phyloP scores from a whole-genome alignment of 140 eudicot genomes.

The Anethum foeniculum region DNA sequence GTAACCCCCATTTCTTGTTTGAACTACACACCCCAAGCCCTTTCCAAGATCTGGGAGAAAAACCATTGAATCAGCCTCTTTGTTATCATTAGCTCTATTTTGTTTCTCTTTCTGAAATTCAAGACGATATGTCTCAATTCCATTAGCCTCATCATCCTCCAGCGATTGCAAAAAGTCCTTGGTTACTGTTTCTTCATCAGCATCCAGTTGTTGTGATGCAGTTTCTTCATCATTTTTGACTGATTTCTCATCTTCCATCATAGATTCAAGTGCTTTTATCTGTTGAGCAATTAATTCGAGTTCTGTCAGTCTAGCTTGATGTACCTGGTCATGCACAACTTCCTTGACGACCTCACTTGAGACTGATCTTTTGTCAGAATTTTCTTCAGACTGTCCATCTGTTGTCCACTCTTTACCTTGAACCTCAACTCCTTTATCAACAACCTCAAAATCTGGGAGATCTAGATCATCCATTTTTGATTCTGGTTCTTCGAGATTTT shows the following conservation, averaged over 20 bases:
- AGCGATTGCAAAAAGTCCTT: slow-evolving; percentile 78
- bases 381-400: slow-evolving; percentile 44
- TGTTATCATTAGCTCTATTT: slow-evolving; percentile 21
- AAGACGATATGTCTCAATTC: slow-evolving; percentile 13
- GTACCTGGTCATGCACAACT: slow-evolving; percentile 69
- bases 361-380: slow-evolving; percentile 48
- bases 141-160: slow-evolving; percentile 42
- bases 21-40: slow-evolving; percentile 82
- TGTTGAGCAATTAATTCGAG: slow-evolving; percentile 83
- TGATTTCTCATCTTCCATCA: slow-evolving; percentile 57
- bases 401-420: slow-evolving; percentile 34
- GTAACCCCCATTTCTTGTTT: slow-evolving; percentile 82
- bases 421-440: slow-evolving; percentile 84
- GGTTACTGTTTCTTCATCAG: slow-evolving; percentile 81
- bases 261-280: slow-evolving; percentile 85
- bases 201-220: slow-evolving; percentile 63
- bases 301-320: slow-evolving; percentile 49
- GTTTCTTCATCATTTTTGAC: slow-evolving; percentile 35
- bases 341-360: slow-evolving; percentile 90
- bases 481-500: slow-evolving; percentile 35
- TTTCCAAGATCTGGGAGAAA: slow-evolving; percentile 81
- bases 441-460: slow-evolving; percentile 82
- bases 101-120: slow-evolving; percentile 15
- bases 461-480: slow-evolving; percentile 48
- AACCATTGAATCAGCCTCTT: slow-evolving; percentile 35